Conservation (phyloP, 2,329 filamentous ascomycete genomes). For the Neurospora sp. region DNA sequence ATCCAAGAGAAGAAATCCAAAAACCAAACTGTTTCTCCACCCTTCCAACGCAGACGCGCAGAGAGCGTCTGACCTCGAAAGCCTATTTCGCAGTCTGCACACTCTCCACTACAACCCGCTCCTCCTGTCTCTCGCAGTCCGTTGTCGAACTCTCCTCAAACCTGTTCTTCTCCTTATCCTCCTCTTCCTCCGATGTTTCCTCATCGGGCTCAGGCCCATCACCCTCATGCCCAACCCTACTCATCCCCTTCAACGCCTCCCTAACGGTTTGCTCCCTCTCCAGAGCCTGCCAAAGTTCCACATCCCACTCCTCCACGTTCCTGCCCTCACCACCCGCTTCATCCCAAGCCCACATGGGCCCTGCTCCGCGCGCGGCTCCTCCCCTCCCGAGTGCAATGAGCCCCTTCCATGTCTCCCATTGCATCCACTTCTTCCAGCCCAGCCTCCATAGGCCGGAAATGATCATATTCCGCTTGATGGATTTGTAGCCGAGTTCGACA, state of each 20-base stretch:
- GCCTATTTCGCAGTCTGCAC: not conserved
- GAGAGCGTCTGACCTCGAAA: not conserved
- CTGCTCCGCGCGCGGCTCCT: not conserved
- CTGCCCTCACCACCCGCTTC: slow-evolving; percentile 14
- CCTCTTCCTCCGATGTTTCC: not conserved
- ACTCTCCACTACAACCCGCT: not conserved
- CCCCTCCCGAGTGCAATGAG: slow-evolving; percentile 6
- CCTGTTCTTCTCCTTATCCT: not conserved
- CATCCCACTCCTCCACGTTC: slow-evolving; percentile 38
- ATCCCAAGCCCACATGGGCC: slow-evolving; percentile 3
- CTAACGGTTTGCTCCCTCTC: slow-evolving; percentile 39
- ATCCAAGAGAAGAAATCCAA: slow-evolving; percentile 1
- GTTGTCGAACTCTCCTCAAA: not conserved
- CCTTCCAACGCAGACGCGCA: not conserved
- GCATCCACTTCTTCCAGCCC: slow-evolving; percentile 13
- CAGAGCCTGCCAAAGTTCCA: slow-evolving; percentile 49
- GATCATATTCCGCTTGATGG: slow-evolving; percentile 35
- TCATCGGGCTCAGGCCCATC: slow-evolving; percentile 6
- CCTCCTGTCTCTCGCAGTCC: not conserved
- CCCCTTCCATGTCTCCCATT: slow-evolving; percentile 10
- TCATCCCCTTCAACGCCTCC: slow-evolving; percentile 31
- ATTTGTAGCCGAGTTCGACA: slow-evolving; percentile 53
- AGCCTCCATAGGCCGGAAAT: slow-evolving; percentile 36
- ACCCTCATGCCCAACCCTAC: slow-evolving; percentile 23
- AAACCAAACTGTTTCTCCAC: not conserved